phyloP scores from a whole-genome alignment of 75 land plant species.

The Pinus taeda region DNA sequence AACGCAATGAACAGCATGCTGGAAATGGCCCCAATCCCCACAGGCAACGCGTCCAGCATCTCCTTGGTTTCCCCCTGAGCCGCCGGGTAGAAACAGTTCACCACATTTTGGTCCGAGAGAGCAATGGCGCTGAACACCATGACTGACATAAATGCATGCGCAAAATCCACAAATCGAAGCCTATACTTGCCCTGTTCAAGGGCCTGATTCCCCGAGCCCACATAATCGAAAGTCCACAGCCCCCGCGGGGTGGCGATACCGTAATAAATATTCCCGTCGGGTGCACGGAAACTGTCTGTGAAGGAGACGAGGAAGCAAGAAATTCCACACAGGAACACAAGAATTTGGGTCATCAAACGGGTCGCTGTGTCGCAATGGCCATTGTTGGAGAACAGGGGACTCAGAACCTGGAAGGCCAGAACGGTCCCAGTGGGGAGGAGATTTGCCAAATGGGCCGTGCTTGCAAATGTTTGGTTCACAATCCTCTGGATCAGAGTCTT shows the following conservation, averaged over 20 bases:
- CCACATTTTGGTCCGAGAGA: slow-evolving; percentile 15
- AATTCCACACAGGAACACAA: slow-evolving; percentile 14
- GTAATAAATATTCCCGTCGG: slow-evolving; percentile 27
- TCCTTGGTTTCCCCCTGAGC: slow-evolving; percentile 7
- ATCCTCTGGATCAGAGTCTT: too few relatives aligned
- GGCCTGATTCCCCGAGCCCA: neutral
- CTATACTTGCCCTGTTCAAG: slow-evolving; percentile 26
- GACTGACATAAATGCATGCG: slow-evolving; percentile 36
- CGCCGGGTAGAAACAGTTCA: slow-evolving; percentile 21
- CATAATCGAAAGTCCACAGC: slow-evolving; percentile 41
- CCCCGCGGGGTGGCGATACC: slow-evolving; percentile 61
- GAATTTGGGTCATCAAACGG: slow-evolving; percentile 18
- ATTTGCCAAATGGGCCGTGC: too few relatives aligned
- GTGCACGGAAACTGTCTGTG: slow-evolving; percentile 22
- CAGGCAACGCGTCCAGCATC: slow-evolving; percentile 12
- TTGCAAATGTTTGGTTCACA: too few relatives aligned
- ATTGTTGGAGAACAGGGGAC: too few relatives aligned
- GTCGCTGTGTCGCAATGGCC: slow-evolving; percentile 17
- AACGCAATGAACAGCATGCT: slow-evolving; percentile 16
- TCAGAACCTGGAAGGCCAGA: too few relatives aligned
- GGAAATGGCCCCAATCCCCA: slow-evolving; percentile 5
- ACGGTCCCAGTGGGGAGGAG: too few relatives aligned
- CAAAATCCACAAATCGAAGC: slow-evolving; percentile 43
- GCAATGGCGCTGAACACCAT: slow-evolving; percentile 19
- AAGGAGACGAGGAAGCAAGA: slow-evolving; percentile 30